Conservation (phyloP, 805 yeast species). For the Sugiyamaella smithiae region DNA sequence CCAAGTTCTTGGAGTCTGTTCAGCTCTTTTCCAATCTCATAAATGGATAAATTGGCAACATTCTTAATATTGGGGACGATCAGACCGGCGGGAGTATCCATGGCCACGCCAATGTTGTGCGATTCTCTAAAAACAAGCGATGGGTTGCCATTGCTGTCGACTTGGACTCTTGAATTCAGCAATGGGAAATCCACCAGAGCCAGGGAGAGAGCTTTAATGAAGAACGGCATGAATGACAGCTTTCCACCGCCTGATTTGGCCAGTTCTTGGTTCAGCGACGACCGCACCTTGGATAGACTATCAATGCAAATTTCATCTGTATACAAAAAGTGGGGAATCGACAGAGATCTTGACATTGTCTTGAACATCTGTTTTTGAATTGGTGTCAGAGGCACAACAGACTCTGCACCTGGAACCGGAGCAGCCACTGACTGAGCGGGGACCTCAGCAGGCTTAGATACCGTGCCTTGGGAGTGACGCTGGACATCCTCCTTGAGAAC, state of each 20-base stretch:
- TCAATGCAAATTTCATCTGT: conserved; percentile 34
- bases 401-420: conserved; percentile 4
- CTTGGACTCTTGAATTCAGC: conserved; percentile 28
- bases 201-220: conserved; percentile 35
- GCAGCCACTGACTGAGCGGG: conserved; percentile 6
- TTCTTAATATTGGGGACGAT: conserved; percentile 35
- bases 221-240: conserved; percentile 35
- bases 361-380: conserved; percentile 35
- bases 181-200: conserved; percentile 30
- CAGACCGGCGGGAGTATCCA: conserved; percentile 36
- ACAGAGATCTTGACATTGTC: conserved; percentile 32
- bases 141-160: conserved; percentile 24
- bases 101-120: conserved; percentile 36
- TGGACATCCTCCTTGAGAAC: conserved; percentile 35
- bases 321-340: conserved; percentile 36
- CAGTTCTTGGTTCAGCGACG: conserved; percentile 24
- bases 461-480: conserved; percentile 5
- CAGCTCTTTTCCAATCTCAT: conserved; percentile 32
- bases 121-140: conserved; percentile 24
- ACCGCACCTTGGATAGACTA: conserved; percentile 26
- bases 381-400: conserved; percentile 27
- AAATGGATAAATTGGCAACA: conserved; percentile 27
- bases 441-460: conserved; percentile 3
- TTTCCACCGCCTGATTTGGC: conserved; percentile 17
- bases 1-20: conserved; percentile 30